Conservation (phyloP, 2,329 filamentous ascomycete genomes). For the Ilyonectria mors-panacis region DNA sequence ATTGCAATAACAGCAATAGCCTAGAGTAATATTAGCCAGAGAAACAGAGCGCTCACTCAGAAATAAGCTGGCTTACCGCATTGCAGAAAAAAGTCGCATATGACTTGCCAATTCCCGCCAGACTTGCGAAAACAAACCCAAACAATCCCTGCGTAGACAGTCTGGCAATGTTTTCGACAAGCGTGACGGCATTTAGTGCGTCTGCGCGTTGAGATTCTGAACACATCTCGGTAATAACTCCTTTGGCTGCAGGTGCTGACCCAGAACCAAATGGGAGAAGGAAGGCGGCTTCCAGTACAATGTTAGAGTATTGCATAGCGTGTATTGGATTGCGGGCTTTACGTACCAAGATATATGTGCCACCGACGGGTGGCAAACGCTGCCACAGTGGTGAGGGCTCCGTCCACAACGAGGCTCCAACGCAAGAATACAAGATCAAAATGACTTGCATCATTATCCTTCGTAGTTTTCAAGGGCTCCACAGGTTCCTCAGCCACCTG, state of each 20-base stretch:
- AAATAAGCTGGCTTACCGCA: constrained; percentile 60
- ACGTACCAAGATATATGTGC: constrained; percentile 76
- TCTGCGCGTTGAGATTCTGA: constrained; percentile 73
- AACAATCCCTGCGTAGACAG: constrained; percentile 77
- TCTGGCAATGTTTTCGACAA: constrained; percentile 78
- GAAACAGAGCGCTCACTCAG: rapidly evolving
- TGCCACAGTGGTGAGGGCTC: constrained; percentile 73
- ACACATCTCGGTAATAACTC: constrained; percentile 81
- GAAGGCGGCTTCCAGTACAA: constrained; percentile 64
- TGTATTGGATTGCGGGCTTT: rapidly evolving
- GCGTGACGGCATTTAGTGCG: constrained; percentile 77
- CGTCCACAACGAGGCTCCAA: constrained; percentile 76
- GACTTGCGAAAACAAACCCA: constrained; percentile 75
- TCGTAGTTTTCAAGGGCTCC: constrained; percentile 42
- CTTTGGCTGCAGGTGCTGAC: constrained; percentile 78
- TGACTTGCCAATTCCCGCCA: constrained; percentile 72
- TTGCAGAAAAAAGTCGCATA: constrained; percentile 79
- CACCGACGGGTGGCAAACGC: constrained; percentile 74
- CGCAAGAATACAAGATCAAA: constrained; percentile 80
- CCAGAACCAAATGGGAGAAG: constrained; percentile 79
- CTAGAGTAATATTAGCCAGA: constrained; percentile 50
- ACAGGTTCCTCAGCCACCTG: constrained; percentile 63
- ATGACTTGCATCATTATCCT: constrained; percentile 63
- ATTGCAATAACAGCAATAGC: constrained; percentile 65
- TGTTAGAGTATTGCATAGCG: not conserved